Evolutionary conservation across 1,284 basidiomycete genomes (phyloP), one percentile per base, ranked within the genome.

Genomic region (Cryptococcus hybrid): DNA sequence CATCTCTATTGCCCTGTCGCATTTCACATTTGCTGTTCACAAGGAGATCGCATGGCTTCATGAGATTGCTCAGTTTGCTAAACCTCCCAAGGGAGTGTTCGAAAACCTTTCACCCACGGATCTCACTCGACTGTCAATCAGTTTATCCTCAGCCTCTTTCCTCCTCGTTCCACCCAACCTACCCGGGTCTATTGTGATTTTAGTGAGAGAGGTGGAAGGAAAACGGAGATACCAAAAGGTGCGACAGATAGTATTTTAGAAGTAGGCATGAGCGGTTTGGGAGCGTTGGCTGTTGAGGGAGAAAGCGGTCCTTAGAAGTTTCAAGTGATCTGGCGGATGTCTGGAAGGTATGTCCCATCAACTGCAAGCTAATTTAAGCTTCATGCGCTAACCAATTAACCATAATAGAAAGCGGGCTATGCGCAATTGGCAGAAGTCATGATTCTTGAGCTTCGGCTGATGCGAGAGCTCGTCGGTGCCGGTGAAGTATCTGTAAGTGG

Each of bases 21-120:
- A 85, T 18, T 84, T 90, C 60, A 89, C 85, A 0, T 83, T 85
- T 61, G 85, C 82, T 54, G 69, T 88, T 5, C 82, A 83, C 34
- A 82, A 88, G 7, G 85, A 93, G 63, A 67, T 87, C 35, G 72
- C 75, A 7, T 90, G 89, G 84, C 74, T 85, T 3, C 66, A 79
- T 3, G 88, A 92, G 62, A 64, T 98, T 6, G 76, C 76, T 3
- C 56, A 60, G 0, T 94, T 95, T 68, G 80, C 82, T 36, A 92
- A 92, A 73, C 85, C 92, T 24, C 95, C 95, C 11, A 89, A 90
- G 49, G 93, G 90, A 86, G 88, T 89, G 0, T 98, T 99, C 71
- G 93, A 96, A 72, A 85, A 92, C 47, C 92, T 97, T 11, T 86
- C 92, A 18, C 95, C 95, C 0, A 93, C 85, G 60, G 94, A 98